A percentile compares a stretch with the other conserved stretches of the same genome.
Evolutionary conservation across 306 rosid genomes (phyloP).

Genomic region (Inga laurina): DNA sequence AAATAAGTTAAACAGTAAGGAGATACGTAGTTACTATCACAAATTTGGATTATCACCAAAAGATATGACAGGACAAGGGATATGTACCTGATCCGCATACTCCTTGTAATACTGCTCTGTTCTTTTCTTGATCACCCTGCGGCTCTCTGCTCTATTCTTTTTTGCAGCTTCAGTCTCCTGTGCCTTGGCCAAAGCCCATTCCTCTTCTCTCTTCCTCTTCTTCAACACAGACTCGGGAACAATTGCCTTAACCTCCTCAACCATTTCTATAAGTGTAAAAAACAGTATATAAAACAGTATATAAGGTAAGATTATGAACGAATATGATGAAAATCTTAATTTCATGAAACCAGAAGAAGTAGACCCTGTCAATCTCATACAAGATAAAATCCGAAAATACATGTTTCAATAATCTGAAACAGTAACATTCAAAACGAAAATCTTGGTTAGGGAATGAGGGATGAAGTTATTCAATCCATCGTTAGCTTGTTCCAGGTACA

Average conservation of each 20-base stretch:
- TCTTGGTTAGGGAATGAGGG: not conserved
- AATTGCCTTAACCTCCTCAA: slow-evolving; percentile 54
- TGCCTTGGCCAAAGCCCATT: slow-evolving; percentile 76
- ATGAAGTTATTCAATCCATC: not conserved
- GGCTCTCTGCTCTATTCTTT: slow-evolving; percentile 65
- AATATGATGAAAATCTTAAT: not conserved
- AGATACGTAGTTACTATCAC: not conserved
- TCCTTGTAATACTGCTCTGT: slow-evolving; percentile 67
- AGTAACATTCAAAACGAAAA: not conserved
- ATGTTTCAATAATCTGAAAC: not conserved
- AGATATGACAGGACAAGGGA: not conserved
- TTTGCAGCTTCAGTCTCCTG: slow-evolving; percentile 53
- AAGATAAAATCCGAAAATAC: not conserved
- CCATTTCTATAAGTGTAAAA: slow-evolving; percentile 45
- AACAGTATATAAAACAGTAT: not conserved
- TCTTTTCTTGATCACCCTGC: slow-evolving; percentile 68
- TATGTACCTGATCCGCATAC: slow-evolving; percentile 62
- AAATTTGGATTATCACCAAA: not conserved
- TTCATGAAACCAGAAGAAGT: not conserved
- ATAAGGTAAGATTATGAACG: not conserved
- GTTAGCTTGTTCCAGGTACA: not conserved
- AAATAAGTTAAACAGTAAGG: not conserved
- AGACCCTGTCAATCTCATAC: not conserved
- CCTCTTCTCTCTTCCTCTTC: slow-evolving; percentile 77
- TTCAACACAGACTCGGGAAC: slow-evolving; percentile 82